Conservation (phyloP, 768 basidiomycete species). For the Psilocybe sp. region DNA sequence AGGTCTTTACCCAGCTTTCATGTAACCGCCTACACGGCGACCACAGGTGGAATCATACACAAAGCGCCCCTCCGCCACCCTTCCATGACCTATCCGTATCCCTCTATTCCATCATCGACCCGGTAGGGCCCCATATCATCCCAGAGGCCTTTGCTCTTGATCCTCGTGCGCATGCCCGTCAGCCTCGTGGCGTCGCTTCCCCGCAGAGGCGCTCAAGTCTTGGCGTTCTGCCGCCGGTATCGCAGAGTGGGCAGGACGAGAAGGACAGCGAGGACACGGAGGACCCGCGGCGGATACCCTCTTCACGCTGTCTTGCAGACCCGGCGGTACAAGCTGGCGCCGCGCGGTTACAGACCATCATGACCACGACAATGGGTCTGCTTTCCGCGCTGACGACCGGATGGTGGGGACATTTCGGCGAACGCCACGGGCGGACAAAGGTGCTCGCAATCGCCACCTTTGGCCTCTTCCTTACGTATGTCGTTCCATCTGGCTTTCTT, state of each 20-base stretch:
- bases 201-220: background rate
- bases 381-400: conserved; percentile 84
- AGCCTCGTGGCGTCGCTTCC: background rate
- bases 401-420: conserved; percentile 87
- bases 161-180: conserved; percentile 7
- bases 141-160: conserved; percentile 10
- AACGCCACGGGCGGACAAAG: conserved; percentile 73
- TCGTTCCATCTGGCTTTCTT: conserved; percentile 4
- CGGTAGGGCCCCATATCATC: conserved; percentile 27
- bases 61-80: conserved; percentile 8
- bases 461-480: conserved; percentile 47
- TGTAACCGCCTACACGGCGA: conserved; percentile 54
- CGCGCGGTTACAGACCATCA: conserved; percentile 68
- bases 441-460: conserved; percentile 71
- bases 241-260: conserved; percentile 8
- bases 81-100: conserved; percentile 4
- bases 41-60: conserved; percentile 39
- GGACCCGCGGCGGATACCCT: conserved; percentile 36
- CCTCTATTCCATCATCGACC: conserved; percentile 27
- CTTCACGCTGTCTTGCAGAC: conserved; percentile 33
- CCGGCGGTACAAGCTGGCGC: conserved; percentile 70
- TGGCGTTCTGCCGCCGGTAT: background rate
- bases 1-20: conserved; percentile 77
- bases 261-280: conserved; percentile 27
- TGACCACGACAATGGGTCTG: conserved; percentile 77